These are phyloP conservation scores for Cladosporium oxysporum DNA, from an alignment of 2,329 filamentous ascomycete genomes.

Conservation along the genomic window DNA sequence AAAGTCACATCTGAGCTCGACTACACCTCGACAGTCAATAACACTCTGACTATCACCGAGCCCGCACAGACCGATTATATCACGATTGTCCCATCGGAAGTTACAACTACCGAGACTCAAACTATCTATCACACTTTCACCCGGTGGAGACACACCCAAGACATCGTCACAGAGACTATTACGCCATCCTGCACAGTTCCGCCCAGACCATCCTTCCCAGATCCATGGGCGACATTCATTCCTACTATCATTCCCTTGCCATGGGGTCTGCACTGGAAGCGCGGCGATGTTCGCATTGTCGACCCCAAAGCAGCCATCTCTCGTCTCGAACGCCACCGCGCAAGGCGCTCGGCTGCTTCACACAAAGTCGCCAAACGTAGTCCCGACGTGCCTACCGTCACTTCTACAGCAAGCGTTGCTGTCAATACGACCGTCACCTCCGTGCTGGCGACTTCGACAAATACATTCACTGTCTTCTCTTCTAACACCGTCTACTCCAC, in stretches of 20 bases:
- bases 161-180: slow-evolving; percentile 35
- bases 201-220: slow-evolving; percentile 33
- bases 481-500: slow-evolving; percentile 29
- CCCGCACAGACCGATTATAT: slow-evolving; percentile 19
- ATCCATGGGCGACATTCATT: slow-evolving; percentile 40
- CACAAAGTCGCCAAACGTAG: slow-evolving; percentile 32
- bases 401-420: slow-evolving; percentile 35
- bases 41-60: slow-evolving; percentile 20
- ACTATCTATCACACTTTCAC: slow-evolving; percentile 41
- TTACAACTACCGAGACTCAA: slow-evolving; percentile 24
- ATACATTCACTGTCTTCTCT: slow-evolving; percentile 9
- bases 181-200: slow-evolving; percentile 42
- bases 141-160: slow-evolving; percentile 27
- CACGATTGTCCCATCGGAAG: slow-evolving; percentile 18
- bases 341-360: background rate
- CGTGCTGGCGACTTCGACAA: slow-evolving; percentile 7
- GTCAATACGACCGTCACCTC: slow-evolving; percentile 36
- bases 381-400: slow-evolving; percentile 40
- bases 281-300: slow-evolving; percentile 20
- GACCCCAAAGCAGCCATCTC: background rate
- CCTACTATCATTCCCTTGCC: slow-evolving; percentile 37
- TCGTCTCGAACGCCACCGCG: slow-evolving; percentile 17
- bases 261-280: slow-evolving; percentile 27
- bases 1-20: slow-evolving; percentile 19
- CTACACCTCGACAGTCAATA: slow-evolving; percentile 23